Percentiles rank a stretch among this genome's conserved stretches.
Conservation (phyloP, 2,329 filamentous ascomycete species). For the Purpureocillium lavendulum region DNA sequence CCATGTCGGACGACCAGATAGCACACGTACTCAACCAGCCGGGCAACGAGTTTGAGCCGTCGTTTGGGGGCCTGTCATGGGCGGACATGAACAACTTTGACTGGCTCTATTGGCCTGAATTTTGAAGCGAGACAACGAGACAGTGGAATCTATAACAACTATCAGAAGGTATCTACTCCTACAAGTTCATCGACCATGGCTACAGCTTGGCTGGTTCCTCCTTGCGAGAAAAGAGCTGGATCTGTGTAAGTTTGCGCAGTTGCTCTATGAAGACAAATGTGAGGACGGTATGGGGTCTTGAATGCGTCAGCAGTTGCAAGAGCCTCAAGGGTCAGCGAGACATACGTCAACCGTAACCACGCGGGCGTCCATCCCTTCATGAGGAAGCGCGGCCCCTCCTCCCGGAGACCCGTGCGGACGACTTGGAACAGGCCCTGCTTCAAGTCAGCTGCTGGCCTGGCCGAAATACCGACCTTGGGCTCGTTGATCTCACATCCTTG, state of each 20-base stretch:
- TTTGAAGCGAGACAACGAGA: too few species aligned
- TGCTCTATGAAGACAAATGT: constrained; percentile 39
- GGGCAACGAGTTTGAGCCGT: constrained; percentile 48
- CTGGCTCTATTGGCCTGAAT: constrained; percentile 45
- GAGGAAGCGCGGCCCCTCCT: constrained; percentile 31
- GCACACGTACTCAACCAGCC: constrained; percentile 57
- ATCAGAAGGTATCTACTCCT: constrained; percentile 15
- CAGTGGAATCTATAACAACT: too few species aligned
- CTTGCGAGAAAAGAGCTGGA: not conserved
- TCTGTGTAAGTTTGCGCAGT: constrained; percentile 23
- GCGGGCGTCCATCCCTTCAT: constrained; percentile 39
- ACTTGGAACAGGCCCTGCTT: constrained; percentile 22
- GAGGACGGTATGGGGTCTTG: constrained; percentile 30
- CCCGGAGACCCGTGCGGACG: constrained; percentile 21
- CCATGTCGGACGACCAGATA: constrained; percentile 64
- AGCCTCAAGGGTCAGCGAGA: constrained; percentile 8
- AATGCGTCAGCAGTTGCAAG: constrained; percentile 5
- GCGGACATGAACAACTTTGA: constrained; percentile 52
- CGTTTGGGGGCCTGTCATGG: constrained; percentile 46
- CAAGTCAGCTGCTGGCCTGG: not conserved
- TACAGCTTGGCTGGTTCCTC: not conserved
- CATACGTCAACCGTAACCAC: constrained; percentile 33
- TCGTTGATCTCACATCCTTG: constrained; percentile 11
- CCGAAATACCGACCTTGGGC: not conserved
- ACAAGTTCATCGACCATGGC: not conserved